Evolutionary conservation across 2,329 filamentous ascomycete genomes (phyloP).

Genomic region (Colletotrichum tanaceti): DNA sequence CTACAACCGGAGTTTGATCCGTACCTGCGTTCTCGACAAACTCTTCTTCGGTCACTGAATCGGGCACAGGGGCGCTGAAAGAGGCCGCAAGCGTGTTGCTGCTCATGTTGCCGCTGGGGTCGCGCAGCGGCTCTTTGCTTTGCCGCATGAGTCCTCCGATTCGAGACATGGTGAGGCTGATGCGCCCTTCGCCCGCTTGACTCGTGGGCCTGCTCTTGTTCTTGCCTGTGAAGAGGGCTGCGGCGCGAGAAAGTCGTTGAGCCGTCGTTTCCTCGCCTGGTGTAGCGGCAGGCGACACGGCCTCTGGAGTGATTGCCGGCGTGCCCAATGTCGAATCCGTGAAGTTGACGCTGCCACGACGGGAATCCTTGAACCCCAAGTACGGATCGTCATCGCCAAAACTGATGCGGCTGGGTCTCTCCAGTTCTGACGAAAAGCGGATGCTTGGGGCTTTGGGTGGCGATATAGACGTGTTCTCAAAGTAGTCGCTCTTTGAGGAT

Average conservation of each 20-base stretch:
- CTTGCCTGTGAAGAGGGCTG: slow-evolving; percentile 63
- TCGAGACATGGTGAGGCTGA: slow-evolving; percentile 69
- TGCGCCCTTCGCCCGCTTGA: slow-evolving; percentile 68
- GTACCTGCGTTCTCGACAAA: slow-evolving; percentile 38
- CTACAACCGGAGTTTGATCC: slow-evolving; percentile 19
- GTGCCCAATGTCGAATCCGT: slow-evolving; percentile 58
- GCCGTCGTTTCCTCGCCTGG: slow-evolving; percentile 65
- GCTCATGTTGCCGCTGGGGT: slow-evolving; percentile 41
- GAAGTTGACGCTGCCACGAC: slow-evolving; percentile 64
- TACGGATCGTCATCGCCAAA: slow-evolving; percentile 55
- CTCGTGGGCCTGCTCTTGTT: slow-evolving; percentile 67
- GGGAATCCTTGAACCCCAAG: slow-evolving; percentile 52
- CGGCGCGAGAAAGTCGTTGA: slow-evolving; percentile 67
- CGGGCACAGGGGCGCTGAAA: slow-evolving; percentile 31
- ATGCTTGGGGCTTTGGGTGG: slow-evolving; percentile 60
- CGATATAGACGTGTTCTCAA: slow-evolving; percentile 53
- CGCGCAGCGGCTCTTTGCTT: slow-evolving; percentile 62
- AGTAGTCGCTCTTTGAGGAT: slow-evolving; percentile 57
- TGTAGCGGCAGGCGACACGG: slow-evolving; percentile 53
- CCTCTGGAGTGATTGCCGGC: slow-evolving; percentile 52
- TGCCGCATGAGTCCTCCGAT: slow-evolving; percentile 63
- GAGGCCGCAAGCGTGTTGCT: slow-evolving; percentile 37
- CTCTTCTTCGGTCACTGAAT: slow-evolving; percentile 39
- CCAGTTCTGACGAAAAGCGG: slow-evolving; percentile 67
- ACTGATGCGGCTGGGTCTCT: slow-evolving; percentile 61